phyloP scores from a whole-genome alignment of 1,284 basidiomycete genomes.

The Neotropicomus parvogracilis region DNA sequence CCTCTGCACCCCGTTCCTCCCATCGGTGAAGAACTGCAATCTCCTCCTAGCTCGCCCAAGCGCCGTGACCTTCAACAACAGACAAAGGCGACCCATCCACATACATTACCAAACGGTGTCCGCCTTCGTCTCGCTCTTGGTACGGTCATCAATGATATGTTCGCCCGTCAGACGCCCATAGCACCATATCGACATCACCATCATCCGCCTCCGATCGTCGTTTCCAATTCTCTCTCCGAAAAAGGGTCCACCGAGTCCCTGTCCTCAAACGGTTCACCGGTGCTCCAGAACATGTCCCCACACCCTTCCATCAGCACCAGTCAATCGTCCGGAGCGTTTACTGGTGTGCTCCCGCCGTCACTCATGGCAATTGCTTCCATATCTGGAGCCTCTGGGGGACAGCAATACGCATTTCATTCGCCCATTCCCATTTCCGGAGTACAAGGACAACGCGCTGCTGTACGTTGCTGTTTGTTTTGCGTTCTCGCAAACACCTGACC shows the following conservation, averaged over 20 bases:
- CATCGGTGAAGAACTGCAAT: conserved; percentile 45
- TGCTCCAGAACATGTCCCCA: conserved; percentile 21
- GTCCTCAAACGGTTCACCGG: conserved; percentile 26
- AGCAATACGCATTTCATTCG: conserved; percentile 9
- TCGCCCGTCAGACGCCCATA: conserved; percentile 63
- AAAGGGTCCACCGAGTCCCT: conserved; percentile 20
- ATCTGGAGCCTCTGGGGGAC: conserved; percentile 25
- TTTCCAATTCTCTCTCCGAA: conserved; percentile 27
- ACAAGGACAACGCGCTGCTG: conserved; percentile 15
- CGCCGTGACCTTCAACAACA: conserved; percentile 23
- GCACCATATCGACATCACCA: conserved; percentile 47
- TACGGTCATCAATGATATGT: conserved; percentile 74
- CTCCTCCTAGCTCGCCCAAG: conserved; percentile 51
- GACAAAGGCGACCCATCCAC: conserved; percentile 41
- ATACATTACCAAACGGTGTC: conserved; percentile 75
- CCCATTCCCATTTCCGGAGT: conserved; percentile 1
- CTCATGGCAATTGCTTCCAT: conserved; percentile 38
- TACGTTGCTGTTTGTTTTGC: conserved; percentile 11
- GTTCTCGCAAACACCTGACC: conserved; percentile 2
- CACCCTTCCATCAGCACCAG: conserved; percentile 28
- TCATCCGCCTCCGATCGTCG: conserved; percentile 32
- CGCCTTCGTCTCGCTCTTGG: conserved; percentile 67
- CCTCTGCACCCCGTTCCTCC: conserved; percentile 43
- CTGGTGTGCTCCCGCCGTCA: conserved; percentile 35
- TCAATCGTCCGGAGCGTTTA: conserved; percentile 20